These are phyloP conservation scores for Boletellus deceptivus DNA, from an alignment of 1,284 basidiomycete species.

Conservation along the genomic window DNA sequence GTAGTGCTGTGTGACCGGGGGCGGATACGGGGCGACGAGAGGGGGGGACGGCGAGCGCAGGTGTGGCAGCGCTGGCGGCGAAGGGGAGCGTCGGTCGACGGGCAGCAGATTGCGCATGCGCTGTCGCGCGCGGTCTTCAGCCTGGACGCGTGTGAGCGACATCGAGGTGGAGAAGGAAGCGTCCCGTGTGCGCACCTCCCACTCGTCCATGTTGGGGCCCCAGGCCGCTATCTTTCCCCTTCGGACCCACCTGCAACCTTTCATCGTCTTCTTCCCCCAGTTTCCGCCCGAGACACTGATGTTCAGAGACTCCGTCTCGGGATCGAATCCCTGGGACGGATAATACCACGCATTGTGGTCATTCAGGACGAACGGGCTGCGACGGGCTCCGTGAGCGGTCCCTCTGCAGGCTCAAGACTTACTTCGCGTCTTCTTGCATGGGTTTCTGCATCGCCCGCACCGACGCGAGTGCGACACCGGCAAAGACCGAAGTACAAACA, in stretches of 20 bases:
- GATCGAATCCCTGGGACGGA: conserved; percentile 63
- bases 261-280: conserved; percentile 73
- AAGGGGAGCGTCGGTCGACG: conserved; percentile 52
- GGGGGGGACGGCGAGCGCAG: conserved; percentile 59
- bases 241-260: conserved; percentile 71
- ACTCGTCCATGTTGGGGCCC: conserved; percentile 77
- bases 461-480: conserved; percentile 13
- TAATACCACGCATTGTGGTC: conserved; percentile 79
- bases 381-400: conserved; percentile 5
- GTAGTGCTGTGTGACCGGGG: conserved; percentile 61
- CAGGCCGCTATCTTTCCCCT: conserved; percentile 74
- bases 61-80: conserved; percentile 58
- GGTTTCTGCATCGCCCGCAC: conserved; percentile 21
- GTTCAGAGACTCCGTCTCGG: conserved; percentile 55
- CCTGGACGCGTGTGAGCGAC: conserved; percentile 46
- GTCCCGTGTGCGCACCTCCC: conserved; percentile 56
- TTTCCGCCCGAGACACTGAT: conserved; percentile 57
- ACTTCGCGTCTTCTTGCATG: conserved; percentile 35
- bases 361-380: conserved; percentile 51
- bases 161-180: conserved; percentile 1
- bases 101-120: conserved; percentile 67
- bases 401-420: conserved; percentile 1
- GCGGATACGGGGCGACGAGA: conserved; percentile 64
- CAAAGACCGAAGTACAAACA: conserved; percentile 19
- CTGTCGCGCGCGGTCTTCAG: conserved; percentile 77